These are phyloP conservation scores for Fraxinus paxiana DNA, from an alignment of 305 asterid genomes.

Conservation along the genomic window DNA sequence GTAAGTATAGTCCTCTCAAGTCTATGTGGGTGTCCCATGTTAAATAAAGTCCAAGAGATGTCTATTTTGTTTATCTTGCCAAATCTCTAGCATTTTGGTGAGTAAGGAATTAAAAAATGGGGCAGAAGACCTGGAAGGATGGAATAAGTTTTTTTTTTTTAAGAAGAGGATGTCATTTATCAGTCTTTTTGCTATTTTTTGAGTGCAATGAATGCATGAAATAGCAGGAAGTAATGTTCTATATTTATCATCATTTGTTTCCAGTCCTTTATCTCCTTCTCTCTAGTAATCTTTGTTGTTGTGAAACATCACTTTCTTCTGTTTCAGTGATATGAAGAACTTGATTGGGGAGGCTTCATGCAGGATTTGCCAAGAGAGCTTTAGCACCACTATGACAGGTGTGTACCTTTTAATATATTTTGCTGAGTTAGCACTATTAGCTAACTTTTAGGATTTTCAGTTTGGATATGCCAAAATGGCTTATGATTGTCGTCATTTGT, in stretches of 20 bases:
- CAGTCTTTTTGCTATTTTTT: background rate
- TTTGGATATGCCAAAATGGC: background rate
- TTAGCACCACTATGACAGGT: conserved; percentile 73
- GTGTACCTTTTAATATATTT: background rate
- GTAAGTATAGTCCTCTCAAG: too few species aligned
- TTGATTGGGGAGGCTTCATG: conserved; percentile 77
- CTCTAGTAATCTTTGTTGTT: background rate
- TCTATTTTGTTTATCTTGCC: too few species aligned
- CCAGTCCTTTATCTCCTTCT: background rate
- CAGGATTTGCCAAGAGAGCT: conserved; percentile 80
- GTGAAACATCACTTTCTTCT: background rate
- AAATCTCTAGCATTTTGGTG: background rate
- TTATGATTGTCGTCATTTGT: background rate
- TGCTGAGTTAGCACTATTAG: background rate
- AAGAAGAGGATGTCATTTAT: background rate
- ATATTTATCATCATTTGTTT: background rate
- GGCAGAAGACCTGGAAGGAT: background rate
- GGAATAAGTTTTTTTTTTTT: background rate
- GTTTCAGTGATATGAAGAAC: conserved; percentile 80
- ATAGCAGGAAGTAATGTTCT: background rate
- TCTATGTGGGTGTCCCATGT: too few species aligned
- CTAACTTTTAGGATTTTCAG: background rate
- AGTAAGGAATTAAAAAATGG: background rate
- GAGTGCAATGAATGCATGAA: background rate
- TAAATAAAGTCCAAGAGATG: too few species aligned